Percentiles rank a stretch among this genome's conserved stretches.
Evolutionary conservation across 75 land plant species (phyloP).

Genomic region (Pinus tabuliformis): DNA sequence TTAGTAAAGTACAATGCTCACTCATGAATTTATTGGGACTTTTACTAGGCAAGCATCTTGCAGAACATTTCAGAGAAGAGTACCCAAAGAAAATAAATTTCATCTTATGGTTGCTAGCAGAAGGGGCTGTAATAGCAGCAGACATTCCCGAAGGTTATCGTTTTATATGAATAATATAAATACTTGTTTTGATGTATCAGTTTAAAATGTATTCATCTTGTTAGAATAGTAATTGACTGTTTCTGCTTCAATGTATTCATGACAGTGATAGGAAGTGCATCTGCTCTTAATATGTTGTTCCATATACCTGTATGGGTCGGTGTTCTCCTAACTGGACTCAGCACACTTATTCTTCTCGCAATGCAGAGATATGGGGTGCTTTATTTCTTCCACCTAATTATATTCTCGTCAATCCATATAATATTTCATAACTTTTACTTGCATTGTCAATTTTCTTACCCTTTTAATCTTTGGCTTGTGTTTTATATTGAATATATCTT

Average conservation of each 20-base stretch:
- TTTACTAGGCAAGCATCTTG: slow-evolving; percentile 59
- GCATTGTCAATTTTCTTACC: too few relatives aligned
- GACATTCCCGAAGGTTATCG: slow-evolving; percentile 90
- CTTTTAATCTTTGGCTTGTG: too few relatives aligned
- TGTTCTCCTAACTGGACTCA: slow-evolving; percentile 72
- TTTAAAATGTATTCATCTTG: too few relatives aligned
- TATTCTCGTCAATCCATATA: too few relatives aligned
- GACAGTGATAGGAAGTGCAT: slow-evolving; percentile 87
- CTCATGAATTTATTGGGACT: neutral
- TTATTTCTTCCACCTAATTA: neutral
- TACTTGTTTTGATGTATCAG: too few relatives aligned
- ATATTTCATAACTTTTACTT: too few relatives aligned
- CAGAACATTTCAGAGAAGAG: slow-evolving; percentile 76
- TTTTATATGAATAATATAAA: neutral
- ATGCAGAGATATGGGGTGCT: slow-evolving; percentile 80
- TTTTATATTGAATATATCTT: too few relatives aligned
- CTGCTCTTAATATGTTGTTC: slow-evolving; percentile 83
- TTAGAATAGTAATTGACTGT: neutral
- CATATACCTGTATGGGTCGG: slow-evolving; percentile 81
- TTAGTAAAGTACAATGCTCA: neutral
- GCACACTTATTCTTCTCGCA: slow-evolving; percentile 73
- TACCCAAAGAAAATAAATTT: slow-evolving; percentile 62
- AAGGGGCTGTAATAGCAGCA: slow-evolving; percentile 77
- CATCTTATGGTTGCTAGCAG: slow-evolving; percentile 77
- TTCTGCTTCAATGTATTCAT: neutral